Evolutionary conservation across 2,329 filamentous ascomycete species (phyloP), one percentile per base, ranked within the genome.

Genomic region (Cladosporium colombiae): DNA sequence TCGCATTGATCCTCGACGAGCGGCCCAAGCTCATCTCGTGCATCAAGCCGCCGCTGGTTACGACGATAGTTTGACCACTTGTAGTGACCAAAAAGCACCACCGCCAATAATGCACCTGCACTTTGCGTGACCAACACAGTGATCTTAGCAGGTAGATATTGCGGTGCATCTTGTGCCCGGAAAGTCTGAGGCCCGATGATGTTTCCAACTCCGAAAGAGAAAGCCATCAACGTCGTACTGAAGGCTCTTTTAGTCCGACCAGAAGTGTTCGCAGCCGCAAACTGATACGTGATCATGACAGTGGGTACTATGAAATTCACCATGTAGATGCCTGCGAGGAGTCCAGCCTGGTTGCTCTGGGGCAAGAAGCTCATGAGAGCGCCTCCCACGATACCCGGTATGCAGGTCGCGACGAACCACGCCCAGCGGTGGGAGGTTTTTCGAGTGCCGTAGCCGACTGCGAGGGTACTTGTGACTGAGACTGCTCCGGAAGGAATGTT

Each of bases 171-270:
- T 2, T 70, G 66, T 14, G 73, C 74, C 13, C 74, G 74, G 68
- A 81, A 81, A 0, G 77, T 79, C 57, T 78, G 70, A 0, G 79
- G 79, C 0, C 73, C 79, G 50, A 81, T 78, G 55, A 81, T 79
- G 68, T 80, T 81, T 13, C 79, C 82, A 2, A 75, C 33, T 50
- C 73, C 74, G 58, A 76, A 77, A 13, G 72, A 68, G 13, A 73
- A 74, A 59, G 76, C 79, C 33, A 80, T 64, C 6, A 81, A 65
- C 5, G 77, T 75, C 3, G 91, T 84, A 8, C 85, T 86, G 6
- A 88, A 83, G 0, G 85, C 83, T 75, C 91, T 91, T 79, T 91
- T 91, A 1, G 89, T 91, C 70, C 89, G 87, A 0, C 89, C 89
- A 25, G 86, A 89, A 13, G 90, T 80, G 72, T 91, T 91, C 21